These are phyloP conservation scores for Silene uniflora DNA, from an alignment of 148 eudicot genomes.

Conservation along the genomic window DNA sequence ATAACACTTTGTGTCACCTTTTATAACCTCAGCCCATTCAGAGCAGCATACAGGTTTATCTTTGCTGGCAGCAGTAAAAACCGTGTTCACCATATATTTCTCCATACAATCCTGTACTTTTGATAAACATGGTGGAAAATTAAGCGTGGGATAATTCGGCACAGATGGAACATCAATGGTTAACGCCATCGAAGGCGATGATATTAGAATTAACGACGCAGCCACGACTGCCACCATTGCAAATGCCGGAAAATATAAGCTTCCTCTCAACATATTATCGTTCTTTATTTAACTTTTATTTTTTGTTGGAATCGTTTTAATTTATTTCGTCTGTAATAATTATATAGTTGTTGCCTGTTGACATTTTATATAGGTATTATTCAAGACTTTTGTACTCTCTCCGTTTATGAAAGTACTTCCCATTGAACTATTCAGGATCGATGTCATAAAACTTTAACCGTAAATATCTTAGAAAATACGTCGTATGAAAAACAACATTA, in stretches of 20 bases:
- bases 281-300: background rate
- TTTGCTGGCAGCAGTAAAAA: background rate
- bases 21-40: background rate
- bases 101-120: background rate
- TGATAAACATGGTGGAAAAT: background rate
- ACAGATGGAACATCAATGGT: background rate
- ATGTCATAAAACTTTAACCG: too few relatives aligned
- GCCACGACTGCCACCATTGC: background rate
- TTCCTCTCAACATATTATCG: background rate
- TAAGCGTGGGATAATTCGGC: background rate
- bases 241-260: background rate
- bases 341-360: too few relatives aligned
- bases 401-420: too few relatives aligned
- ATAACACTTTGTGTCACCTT: background rate
- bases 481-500: too few relatives aligned
- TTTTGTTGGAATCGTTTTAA: background rate
- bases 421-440: too few relatives aligned
- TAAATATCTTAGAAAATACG: too few relatives aligned
- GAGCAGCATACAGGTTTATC: background rate
- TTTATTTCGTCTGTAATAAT: too few relatives aligned
- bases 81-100: background rate
- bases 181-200: background rate
- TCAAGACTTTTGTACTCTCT: too few relatives aligned
- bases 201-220: background rate
- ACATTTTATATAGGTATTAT: too few relatives aligned